Evolutionary conservation across 441 rosid species (phyloP).

Genomic region (Flueggea neowawraea): DNA sequence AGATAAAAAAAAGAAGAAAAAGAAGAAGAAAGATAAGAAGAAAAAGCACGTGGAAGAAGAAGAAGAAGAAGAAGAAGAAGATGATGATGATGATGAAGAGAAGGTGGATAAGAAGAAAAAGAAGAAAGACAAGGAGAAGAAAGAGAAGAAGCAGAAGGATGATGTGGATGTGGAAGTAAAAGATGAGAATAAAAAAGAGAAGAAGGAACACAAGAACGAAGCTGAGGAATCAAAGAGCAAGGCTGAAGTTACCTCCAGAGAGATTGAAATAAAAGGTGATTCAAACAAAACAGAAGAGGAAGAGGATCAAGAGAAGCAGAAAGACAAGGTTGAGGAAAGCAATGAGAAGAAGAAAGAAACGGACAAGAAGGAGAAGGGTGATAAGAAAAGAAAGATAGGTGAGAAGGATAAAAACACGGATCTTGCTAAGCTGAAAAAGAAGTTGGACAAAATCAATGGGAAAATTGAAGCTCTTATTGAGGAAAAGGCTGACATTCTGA

Average conservation of each 20-base stretch:
- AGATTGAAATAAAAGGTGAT: conserved; percentile 2
- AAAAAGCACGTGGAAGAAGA: neutral
- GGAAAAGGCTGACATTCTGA: conserved; percentile 44
- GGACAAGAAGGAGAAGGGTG: conserved; percentile 10
- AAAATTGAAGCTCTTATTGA: conserved; percentile 49
- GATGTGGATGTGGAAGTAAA: conserved; percentile 1
- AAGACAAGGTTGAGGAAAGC: conserved; percentile 1
- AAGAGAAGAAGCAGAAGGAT: conserved; percentile 12
- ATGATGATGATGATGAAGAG: neutral
- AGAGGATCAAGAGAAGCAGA: neutral
- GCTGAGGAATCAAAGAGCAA: conserved; percentile 21
- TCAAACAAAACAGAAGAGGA: conserved; percentile 1
- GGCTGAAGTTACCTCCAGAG: conserved; percentile 8
- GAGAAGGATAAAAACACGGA: conserved; percentile 36
- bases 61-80: conserved; percentile 1
- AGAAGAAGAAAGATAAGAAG: conserved; percentile 7
- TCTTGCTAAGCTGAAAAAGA: conserved; percentile 40
- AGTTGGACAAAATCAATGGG: conserved; percentile 56
- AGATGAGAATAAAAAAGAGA: conserved; percentile 6
- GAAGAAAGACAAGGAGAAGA: conserved; percentile 8
- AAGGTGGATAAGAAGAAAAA: conserved; percentile 4
- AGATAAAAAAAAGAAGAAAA: conserved; percentile 9
- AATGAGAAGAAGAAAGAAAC: conserved; percentile 8
- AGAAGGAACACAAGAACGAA: conserved; percentile 15
- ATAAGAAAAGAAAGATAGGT: conserved; percentile 30